Evolutionary conservation across 768 basidiomycete species (phyloP).

Genomic region (Gymnopilus dilepis): DNA sequence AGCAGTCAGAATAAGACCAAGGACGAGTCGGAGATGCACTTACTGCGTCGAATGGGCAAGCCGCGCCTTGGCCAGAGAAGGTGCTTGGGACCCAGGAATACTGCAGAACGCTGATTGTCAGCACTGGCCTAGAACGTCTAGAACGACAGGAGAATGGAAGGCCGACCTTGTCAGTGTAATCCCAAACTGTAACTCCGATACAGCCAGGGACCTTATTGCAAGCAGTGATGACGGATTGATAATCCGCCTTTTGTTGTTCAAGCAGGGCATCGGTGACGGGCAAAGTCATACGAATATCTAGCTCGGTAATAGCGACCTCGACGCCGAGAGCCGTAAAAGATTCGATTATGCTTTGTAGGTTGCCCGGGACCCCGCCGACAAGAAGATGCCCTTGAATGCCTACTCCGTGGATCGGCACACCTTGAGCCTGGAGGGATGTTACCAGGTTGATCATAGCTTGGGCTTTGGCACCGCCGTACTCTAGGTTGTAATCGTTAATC

Average conservation of each 20-base stretch:
- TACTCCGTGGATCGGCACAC: constrained; percentile 63
- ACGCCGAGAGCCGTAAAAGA: constrained; percentile 64
- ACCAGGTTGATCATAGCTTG: constrained; percentile 61
- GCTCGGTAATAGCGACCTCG: constrained; percentile 72
- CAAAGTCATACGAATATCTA: constrained; percentile 66
- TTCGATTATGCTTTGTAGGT: constrained; percentile 52
- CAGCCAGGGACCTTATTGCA: constrained; percentile 51
- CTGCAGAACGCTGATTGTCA: constrained; percentile 19
- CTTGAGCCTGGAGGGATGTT: constrained; percentile 47
- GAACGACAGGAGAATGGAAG: neutral
- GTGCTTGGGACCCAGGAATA: constrained; percentile 46
- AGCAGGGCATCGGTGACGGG: constrained; percentile 54
- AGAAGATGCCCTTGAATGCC: constrained; percentile 67
- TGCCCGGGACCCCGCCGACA: constrained; percentile 57
- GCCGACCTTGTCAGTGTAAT: constrained; percentile 45
- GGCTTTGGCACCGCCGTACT: constrained; percentile 54
- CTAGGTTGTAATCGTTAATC: constrained; percentile 50
- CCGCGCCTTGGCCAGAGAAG: constrained; percentile 45
- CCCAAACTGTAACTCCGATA: constrained; percentile 53
- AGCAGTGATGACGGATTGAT: constrained; percentile 57
- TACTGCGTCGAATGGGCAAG: constrained; percentile 44
- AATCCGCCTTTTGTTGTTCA: constrained; percentile 62
- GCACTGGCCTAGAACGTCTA: neutral
- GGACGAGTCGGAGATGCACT: neutral
- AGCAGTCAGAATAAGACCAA: neutral